Percentiles rank a stretch among this genome's conserved stretches.
phyloP scores from a whole-genome alignment of 2,329 filamentous ascomycete genomes.

The Alternaria solani region DNA sequence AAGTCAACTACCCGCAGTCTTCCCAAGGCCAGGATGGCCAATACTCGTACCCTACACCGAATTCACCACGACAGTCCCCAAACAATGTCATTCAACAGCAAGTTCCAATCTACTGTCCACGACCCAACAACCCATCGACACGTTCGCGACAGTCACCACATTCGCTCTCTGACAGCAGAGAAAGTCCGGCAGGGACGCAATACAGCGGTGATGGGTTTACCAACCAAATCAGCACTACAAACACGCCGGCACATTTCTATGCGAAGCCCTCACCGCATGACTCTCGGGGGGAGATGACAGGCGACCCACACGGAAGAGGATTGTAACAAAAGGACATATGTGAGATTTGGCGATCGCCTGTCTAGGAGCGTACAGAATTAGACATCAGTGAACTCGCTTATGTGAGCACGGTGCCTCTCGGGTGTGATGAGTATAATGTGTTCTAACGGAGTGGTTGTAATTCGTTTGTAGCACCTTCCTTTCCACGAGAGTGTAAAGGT shows the following conservation, averaged over 20 bases:
- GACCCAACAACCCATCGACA: conserved; percentile 29
- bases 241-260: conserved; percentile 49
- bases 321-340: conserved; percentile 14
- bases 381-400: neutral
- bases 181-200: conserved; percentile 25
- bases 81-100: conserved; percentile 23
- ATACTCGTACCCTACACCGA: conserved; percentile 35
- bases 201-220: conserved; percentile 27
- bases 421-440: neutral
- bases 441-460: neutral
- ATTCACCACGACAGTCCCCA: conserved; percentile 23
- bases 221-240: conserved; percentile 27
- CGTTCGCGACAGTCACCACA: conserved; percentile 24
- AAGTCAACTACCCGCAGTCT: conserved; percentile 28
- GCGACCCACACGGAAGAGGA: conserved; percentile 15
- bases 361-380: neutral
- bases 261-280: conserved; percentile 32
- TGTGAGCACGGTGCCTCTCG: neutral
- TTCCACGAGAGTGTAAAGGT: no score
- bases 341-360: neutral
- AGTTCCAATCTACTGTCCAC: conserved; percentile 41
- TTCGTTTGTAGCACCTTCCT: neutral
- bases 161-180: conserved; percentile 24
- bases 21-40: conserved; percentile 29
- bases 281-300: conserved; percentile 1